Conservation (phyloP, 2,329 filamentous ascomycete species). For the Apiospora kogelbergensis region DNA sequence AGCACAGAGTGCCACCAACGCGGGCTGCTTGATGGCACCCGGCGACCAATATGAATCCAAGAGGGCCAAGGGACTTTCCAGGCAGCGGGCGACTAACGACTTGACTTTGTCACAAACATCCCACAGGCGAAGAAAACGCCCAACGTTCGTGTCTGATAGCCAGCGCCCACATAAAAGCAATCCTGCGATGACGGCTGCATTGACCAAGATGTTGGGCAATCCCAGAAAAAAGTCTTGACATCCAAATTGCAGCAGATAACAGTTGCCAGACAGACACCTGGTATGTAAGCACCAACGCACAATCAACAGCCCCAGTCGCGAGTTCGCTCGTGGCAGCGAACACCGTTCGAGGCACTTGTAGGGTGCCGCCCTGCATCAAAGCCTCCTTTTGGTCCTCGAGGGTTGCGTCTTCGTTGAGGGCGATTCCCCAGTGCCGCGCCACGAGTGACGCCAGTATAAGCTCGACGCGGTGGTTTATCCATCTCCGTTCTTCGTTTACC, state of each 20-base stretch:
- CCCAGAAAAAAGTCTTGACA: background rate
- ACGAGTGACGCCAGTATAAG: background rate
- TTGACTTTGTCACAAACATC: background rate
- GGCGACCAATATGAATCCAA: background rate
- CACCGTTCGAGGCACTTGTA: background rate
- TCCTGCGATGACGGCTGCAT: background rate
- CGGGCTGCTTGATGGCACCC: background rate
- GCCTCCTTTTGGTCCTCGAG: conserved; percentile 1
- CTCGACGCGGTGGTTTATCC: background rate
- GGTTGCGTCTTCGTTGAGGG: background rate
- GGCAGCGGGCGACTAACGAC: background rate
- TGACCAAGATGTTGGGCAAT: background rate
- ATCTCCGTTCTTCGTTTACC: background rate
- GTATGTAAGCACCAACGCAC: background rate
- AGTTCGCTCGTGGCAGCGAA: background rate
- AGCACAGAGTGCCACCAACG: background rate
- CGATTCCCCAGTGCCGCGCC: background rate
- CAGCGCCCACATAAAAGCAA: background rate
- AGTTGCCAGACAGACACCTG: background rate
- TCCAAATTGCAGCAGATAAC: background rate
- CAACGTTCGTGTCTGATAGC: background rate
- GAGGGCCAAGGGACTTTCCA: background rate
- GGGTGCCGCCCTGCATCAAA: background rate
- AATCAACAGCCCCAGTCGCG: background rate
- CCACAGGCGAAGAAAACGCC: background rate